Evolutionary conservation across 164 flowering plant genomes (phyloP).

Genomic region (Kingdonia uniflora): DNA sequence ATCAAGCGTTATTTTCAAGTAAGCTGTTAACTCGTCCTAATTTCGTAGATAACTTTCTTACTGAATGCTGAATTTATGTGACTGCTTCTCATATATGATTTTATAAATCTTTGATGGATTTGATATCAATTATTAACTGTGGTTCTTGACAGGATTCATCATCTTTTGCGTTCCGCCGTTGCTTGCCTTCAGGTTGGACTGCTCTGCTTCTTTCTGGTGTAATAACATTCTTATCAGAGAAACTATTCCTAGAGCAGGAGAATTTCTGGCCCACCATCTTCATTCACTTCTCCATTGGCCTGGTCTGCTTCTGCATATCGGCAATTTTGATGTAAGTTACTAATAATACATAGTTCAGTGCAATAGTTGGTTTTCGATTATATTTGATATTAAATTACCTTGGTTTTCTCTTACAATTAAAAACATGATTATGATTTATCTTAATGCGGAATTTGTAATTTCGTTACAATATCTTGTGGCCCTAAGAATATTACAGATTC

Average conservation of each 20-base stretch:
- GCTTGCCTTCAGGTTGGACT: constrained; percentile 76
- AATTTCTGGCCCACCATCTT: constrained; percentile 67
- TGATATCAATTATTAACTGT: too few relatives aligned
- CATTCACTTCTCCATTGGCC: constrained; percentile 55
- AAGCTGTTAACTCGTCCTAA: not conserved
- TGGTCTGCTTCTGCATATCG: constrained; percentile 54
- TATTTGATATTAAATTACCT: too few relatives aligned
- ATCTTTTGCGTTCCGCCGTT: constrained; percentile 49
- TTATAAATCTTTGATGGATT: too few relatives aligned
- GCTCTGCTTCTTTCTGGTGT: constrained; percentile 51
- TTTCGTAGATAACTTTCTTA: not conserved
- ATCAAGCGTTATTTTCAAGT: constrained; percentile 80
- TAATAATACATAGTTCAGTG: not conserved
- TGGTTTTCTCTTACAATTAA: too few relatives aligned
- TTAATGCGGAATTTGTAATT: too few relatives aligned
- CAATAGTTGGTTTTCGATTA: too few relatives aligned
- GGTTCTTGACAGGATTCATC: constrained; percentile 39
- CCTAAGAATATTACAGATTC: too few relatives aligned
- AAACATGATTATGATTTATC: too few relatives aligned
- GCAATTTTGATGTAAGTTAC: constrained; percentile 55
- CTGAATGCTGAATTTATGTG: too few relatives aligned
- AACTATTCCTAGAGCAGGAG: constrained; percentile 47
- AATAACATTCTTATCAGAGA: constrained; percentile 53
- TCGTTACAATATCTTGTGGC: too few relatives aligned
- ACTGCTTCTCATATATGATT: too few relatives aligned